phyloP scores from a whole-genome alignment of 2,329 filamentous ascomycete genomes.

The Xylaria sp. region DNA sequence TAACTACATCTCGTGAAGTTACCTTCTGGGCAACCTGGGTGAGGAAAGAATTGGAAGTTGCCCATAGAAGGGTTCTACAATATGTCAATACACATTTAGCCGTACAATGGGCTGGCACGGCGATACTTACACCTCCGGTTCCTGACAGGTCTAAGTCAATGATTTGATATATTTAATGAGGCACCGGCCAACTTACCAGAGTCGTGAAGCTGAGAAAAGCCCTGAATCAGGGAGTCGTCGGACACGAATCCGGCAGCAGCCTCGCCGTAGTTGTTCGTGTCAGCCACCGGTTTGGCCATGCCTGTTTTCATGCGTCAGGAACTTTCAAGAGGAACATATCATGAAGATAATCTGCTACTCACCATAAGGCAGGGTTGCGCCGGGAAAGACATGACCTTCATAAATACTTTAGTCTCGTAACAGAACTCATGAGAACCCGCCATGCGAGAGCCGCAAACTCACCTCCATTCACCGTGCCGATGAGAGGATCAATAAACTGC shows the following conservation, averaged over 20 bases:
- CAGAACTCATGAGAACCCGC: neutral
- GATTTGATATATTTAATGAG: neutral
- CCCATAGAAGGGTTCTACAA: conserved; percentile 57
- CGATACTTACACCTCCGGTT: conserved; percentile 48
- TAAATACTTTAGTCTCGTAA: conserved; percentile 29
- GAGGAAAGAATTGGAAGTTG: conserved; percentile 64
- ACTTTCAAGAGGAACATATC: neutral
- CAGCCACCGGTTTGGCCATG: conserved; percentile 50
- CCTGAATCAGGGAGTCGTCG: conserved; percentile 46
- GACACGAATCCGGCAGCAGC: conserved; percentile 49
- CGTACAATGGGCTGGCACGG: neutral
- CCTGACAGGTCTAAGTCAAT: conserved; percentile 37
- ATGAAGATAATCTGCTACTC: neutral
- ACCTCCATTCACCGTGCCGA: conserved; percentile 49
- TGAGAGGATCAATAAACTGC: conserved; percentile 47
- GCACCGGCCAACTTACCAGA: conserved; percentile 40
- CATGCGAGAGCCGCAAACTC: conserved; percentile 15
- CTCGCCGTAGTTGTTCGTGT: conserved; percentile 44
- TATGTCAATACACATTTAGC: conserved; percentile 34
- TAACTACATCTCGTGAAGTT: conserved; percentile 62
- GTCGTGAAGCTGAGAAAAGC: conserved; percentile 51
- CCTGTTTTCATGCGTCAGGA: conserved; percentile 39
- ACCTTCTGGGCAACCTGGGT: conserved; percentile 60
- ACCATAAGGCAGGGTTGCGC: conserved; percentile 50
- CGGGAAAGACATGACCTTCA: conserved; percentile 50